Conservation (phyloP, 345 rosid species). For the Sisymbrium irio region DNA sequence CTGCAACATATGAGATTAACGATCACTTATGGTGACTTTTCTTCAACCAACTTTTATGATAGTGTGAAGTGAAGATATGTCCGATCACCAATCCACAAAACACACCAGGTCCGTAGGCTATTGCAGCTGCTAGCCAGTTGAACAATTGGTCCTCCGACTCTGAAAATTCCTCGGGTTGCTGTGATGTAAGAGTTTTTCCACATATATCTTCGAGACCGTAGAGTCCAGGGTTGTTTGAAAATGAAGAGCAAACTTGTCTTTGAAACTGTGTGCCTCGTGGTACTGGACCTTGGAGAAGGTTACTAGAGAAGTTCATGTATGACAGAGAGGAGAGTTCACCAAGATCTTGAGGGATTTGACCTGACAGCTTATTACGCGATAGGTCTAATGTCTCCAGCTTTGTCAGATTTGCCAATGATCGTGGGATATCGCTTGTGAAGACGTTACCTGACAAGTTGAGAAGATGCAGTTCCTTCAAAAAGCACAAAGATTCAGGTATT, state of each 20-base stretch:
- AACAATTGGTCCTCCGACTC: background rate
- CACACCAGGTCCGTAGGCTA: background rate
- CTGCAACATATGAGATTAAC: background rate
- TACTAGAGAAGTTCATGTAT: slow-evolving; percentile 12
- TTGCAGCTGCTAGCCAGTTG: background rate
- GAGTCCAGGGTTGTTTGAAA: background rate
- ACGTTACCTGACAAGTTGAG: slow-evolving; percentile 6
- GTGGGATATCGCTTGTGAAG: background rate
- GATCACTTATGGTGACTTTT: background rate
- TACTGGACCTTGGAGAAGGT: slow-evolving; percentile 7
- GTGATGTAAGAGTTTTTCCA: background rate
- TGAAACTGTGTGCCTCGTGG: slow-evolving; percentile 20
- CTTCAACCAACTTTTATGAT: background rate
- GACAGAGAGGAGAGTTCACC: background rate
- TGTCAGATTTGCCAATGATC: background rate
- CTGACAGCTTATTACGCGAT: background rate
- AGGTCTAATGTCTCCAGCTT: slow-evolving; percentile 3
- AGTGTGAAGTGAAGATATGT: background rate
- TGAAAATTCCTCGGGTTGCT: background rate
- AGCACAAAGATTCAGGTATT: background rate
- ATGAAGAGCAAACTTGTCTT: background rate
- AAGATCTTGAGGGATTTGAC: slow-evolving; percentile 11
- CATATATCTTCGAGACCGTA: background rate
- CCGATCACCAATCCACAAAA: slow-evolving; percentile 9
- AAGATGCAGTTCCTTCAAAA: background rate